phyloP scores from a whole-genome alignment of 2,329 filamentous ascomycete species.

The Penicillium concentricum region DNA sequence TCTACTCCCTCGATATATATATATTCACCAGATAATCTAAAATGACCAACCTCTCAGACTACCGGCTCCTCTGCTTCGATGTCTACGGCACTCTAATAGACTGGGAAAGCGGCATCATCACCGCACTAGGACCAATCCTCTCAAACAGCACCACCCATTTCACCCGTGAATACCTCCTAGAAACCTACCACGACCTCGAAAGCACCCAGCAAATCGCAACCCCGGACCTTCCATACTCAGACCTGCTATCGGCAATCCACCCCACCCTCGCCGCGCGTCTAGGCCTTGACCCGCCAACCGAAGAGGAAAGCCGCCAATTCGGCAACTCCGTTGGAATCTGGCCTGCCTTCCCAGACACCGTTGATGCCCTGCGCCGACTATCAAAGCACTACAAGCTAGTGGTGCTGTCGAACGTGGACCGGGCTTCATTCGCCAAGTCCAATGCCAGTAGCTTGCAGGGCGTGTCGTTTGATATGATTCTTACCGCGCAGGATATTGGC shows the following conservation, averaged over 20 bases:
- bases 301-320: slow-evolving; percentile 46
- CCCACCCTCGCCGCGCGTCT: slow-evolving; percentile 34
- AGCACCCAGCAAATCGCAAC: slow-evolving; percentile 52
- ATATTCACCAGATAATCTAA: neutral
- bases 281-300: slow-evolving; percentile 16
- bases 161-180: slow-evolving; percentile 23
- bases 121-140: slow-evolving; percentile 49
- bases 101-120: slow-evolving; percentile 68
- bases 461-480: slow-evolving; percentile 60
- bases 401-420: slow-evolving; percentile 59
- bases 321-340: slow-evolving; percentile 52
- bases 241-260: slow-evolving; percentile 55
- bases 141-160: slow-evolving; percentile 43
- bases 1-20: neutral
- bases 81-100: slow-evolving; percentile 78
- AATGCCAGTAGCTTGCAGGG: slow-evolving; percentile 51
- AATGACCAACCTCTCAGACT: slow-evolving; percentile 36
- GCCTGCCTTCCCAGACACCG: slow-evolving; percentile 58
- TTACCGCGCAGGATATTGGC: slow-evolving; percentile 70
- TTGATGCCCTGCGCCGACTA: slow-evolving; percentile 52
- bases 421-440: slow-evolving; percentile 50
- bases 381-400: slow-evolving; percentile 55
- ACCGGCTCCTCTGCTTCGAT: slow-evolving; percentile 67
- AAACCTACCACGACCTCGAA: slow-evolving; percentile 36
- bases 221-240: slow-evolving; percentile 60